phyloP scores from a whole-genome alignment of 441 rosid species.

The Erysimum cheiri region DNA sequence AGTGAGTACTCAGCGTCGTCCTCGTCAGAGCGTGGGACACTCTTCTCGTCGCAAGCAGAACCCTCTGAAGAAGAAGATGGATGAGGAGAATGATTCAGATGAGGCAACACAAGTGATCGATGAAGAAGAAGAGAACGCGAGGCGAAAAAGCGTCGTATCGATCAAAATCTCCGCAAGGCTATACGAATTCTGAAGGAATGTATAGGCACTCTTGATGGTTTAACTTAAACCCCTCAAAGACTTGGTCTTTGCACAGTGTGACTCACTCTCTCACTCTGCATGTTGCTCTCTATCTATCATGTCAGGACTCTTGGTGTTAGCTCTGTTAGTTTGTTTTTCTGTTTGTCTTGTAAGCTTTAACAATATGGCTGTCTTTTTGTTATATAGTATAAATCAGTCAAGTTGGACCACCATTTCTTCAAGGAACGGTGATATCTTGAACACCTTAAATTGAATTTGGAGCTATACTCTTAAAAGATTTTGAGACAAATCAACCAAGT shows the following conservation, averaged over 20 bases:
- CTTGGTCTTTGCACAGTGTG: neutral
- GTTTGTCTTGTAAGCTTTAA: conserved; percentile 3
- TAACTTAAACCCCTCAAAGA: neutral
- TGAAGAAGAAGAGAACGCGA: neutral
- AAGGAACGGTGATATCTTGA: conserved; percentile 2
- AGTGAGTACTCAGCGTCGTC: too few species aligned
- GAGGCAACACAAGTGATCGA: neutral
- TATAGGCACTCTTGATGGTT: neutral
- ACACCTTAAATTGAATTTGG: conserved; percentile 16
- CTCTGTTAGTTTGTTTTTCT: neutral
- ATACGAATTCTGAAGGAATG: neutral
- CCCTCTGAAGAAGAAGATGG: too few species aligned
- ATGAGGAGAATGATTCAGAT: neutral
- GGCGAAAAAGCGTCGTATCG: neutral
- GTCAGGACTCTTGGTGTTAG: neutral
- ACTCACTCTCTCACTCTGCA: neutral
- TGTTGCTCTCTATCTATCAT: neutral
- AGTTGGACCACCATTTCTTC: neutral
- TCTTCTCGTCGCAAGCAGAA: neutral
- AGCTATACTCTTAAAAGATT: conserved; percentile 24
- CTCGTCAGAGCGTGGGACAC: too few species aligned
- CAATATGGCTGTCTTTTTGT: conserved; percentile 19
- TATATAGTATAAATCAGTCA: neutral
- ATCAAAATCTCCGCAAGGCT: neutral
- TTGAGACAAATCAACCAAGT: conserved; percentile 35